A percentile compares a stretch with the other conserved stretches of the same genome.
phyloP scores from a whole-genome alignment of 2,329 filamentous ascomycete species.

The Coniochaeta pulveracea region DNA sequence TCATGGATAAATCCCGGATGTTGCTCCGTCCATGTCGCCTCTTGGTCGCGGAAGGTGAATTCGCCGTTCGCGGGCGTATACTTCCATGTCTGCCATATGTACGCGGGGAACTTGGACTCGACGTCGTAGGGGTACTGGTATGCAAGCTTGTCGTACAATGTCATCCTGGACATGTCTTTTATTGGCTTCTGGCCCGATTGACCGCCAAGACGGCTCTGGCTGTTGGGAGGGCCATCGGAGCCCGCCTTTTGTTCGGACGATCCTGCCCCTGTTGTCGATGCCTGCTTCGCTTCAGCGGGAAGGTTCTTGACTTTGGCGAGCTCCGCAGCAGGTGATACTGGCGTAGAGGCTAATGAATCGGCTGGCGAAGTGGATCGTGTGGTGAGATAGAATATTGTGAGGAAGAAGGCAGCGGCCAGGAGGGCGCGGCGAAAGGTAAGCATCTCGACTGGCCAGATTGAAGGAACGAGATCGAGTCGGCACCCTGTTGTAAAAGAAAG shows the following conservation, averaged over 20 bases:
- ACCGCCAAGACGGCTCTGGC: slow-evolving; percentile 10
- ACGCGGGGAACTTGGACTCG: slow-evolving; percentile 81
- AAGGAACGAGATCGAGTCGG: background rate
- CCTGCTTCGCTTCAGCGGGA: slow-evolving; percentile 12
- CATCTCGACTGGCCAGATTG: slow-evolving; percentile 41
- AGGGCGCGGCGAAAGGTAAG: slow-evolving; percentile 69
- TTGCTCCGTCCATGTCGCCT: slow-evolving; percentile 78
- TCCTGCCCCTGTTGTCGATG: slow-evolving; percentile 11
- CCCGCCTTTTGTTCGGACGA: slow-evolving; percentile 4
- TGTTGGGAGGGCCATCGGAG: background rate
- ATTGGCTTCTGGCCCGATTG: slow-evolving; percentile 44
- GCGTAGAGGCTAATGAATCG: slow-evolving; percentile 17
- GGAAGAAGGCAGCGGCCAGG: slow-evolving; percentile 55
- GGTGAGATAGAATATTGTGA: slow-evolving; percentile 60
- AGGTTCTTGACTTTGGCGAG: slow-evolving; percentile 14
- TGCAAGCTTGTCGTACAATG: slow-evolving; percentile 68
- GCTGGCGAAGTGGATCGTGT: slow-evolving; percentile 33
- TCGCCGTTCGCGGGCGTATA: slow-evolving; percentile 64
- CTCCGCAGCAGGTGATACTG: slow-evolving; percentile 19
- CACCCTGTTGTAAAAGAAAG: background rate
- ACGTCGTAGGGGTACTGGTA: slow-evolving; percentile 94
- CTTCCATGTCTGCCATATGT: slow-evolving; percentile 99
- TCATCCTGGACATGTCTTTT: slow-evolving; percentile 59
- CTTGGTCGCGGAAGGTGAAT: slow-evolving; percentile 72
- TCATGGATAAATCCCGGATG: slow-evolving; percentile 93